Evolutionary conservation across 2,329 filamentous ascomycete species (phyloP).

Genomic region (Phialocephala sp.): DNA sequence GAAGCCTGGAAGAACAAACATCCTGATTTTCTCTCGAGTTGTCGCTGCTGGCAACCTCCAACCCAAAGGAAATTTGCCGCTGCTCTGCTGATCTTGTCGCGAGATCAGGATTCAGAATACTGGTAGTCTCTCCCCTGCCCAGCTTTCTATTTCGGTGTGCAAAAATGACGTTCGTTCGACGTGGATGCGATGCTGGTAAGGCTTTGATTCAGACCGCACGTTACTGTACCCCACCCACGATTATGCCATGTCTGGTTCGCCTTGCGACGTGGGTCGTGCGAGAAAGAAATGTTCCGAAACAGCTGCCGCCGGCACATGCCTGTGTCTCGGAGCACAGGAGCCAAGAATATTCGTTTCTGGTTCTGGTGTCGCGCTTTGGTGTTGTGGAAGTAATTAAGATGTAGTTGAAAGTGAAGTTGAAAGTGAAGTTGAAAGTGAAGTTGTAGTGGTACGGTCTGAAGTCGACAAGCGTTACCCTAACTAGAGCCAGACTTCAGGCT

Average conservation of each 20-base stretch:
- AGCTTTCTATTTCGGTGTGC: constrained; percentile 12
- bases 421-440: not conserved
- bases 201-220: constrained; percentile 1
- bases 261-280: not conserved
- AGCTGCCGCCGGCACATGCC: constrained; percentile 6
- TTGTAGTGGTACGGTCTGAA: not conserved
- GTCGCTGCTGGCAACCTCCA: constrained; percentile 4
- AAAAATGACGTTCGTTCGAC: not conserved
- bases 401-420: not conserved
- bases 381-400: not conserved
- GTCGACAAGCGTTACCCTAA: not conserved
- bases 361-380: not conserved
- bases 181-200: not conserved
- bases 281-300: constrained; percentile 9
- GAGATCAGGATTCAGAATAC: constrained; percentile 20
- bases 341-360: constrained; percentile 4
- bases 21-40: constrained; percentile 1
- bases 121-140: not conserved
- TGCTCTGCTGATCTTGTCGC: constrained; percentile 16
- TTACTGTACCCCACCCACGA: not conserved
- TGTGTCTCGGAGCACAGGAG: not conserved
- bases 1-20: constrained; percentile 6
- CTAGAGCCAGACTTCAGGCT: not conserved
- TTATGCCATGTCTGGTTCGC: not conserved
- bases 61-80: not conserved